Evolutionary conservation across 2,329 filamentous ascomycete species (phyloP).

Genomic region (Hypocrella siamensis): DNA sequence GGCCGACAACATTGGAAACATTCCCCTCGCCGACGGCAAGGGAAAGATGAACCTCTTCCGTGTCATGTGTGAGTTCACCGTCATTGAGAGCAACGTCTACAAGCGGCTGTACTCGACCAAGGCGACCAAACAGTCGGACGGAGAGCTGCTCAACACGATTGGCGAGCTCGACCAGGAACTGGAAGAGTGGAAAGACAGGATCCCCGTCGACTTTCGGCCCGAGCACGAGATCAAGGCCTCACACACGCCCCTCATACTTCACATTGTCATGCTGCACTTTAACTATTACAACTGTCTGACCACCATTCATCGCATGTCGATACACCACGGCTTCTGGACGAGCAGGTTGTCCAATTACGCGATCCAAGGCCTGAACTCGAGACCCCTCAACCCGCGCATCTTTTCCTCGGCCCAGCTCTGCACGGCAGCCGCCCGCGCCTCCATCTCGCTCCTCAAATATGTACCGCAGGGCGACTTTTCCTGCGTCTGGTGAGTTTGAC

Average conservation of each 20-base stretch:
- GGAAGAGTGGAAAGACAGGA: slow-evolving; percentile 92
- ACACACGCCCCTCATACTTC: slow-evolving; percentile 84
- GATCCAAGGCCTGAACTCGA: slow-evolving; percentile 81
- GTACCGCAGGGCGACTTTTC: slow-evolving; percentile 89
- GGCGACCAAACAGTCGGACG: slow-evolving; percentile 80
- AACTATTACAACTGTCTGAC: slow-evolving; percentile 96
- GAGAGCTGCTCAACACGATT: slow-evolving; percentile 87
- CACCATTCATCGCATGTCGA: slow-evolving; percentile 95
- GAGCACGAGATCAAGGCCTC: slow-evolving; percentile 91
- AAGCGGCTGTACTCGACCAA: slow-evolving; percentile 84
- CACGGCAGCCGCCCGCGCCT: slow-evolving; percentile 81
- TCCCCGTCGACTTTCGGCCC: slow-evolving; percentile 90
- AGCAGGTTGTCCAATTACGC: slow-evolving; percentile 88
- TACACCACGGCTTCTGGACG: slow-evolving; percentile 97
- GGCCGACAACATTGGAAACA: slow-evolving; percentile 84
- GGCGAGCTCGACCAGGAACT: slow-evolving; percentile 80
- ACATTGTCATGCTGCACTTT: slow-evolving; percentile 89
- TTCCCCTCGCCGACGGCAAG: slow-evolving; percentile 75
- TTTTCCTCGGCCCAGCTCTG: slow-evolving; percentile 89
- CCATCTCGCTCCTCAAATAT: slow-evolving; percentile 88
- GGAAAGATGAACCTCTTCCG: slow-evolving; percentile 92
- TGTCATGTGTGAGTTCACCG: slow-evolving; percentile 78
- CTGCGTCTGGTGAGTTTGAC: slow-evolving; percentile 67
- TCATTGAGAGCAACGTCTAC: slow-evolving; percentile 90
- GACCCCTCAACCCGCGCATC: slow-evolving; percentile 80